Percentiles rank a stretch among this genome's conserved stretches.
These are phyloP conservation scores for Micractinium sp. DNA, from an alignment of 139 green algal genomes.

Conservation along the genomic window DNA sequence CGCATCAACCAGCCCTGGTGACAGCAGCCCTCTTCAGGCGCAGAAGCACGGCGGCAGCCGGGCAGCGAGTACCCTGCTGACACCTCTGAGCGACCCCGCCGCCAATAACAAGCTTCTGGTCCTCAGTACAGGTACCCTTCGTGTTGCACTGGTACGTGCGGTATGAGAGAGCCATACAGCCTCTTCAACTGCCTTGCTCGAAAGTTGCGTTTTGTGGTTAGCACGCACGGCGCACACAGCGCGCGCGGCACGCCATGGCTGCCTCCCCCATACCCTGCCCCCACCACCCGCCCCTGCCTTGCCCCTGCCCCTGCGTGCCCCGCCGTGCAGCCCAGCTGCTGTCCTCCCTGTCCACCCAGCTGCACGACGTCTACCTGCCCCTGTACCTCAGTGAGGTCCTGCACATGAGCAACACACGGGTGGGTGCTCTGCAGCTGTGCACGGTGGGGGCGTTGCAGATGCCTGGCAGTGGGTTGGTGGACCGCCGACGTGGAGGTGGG, in stretches of 20 bases:
- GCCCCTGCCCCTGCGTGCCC: no score
- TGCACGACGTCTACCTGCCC: slow-evolving; percentile 90
- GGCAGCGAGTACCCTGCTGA: not conserved
- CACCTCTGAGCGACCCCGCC: slow-evolving; percentile 47
- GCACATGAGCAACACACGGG: slow-evolving; percentile 68
- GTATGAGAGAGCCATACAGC: not conserved
- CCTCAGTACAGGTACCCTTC: slow-evolving; percentile 44
- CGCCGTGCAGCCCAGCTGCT: slow-evolving; percentile 68
- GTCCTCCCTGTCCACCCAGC: slow-evolving; percentile 83
- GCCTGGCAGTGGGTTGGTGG: no score
- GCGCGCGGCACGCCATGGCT: not conserved
- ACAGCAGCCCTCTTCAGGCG: no score
- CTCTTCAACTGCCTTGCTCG: not conserved
- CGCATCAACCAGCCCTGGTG: no score
- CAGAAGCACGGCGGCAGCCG: no score
- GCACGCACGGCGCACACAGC: not conserved
- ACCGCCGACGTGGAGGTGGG: no score
- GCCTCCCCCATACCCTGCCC: not conserved
- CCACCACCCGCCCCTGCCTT: no score
- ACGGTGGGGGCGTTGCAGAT: no score
- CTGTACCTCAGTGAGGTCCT: slow-evolving; percentile 87
- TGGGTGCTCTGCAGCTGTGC: no score
- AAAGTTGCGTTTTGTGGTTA: not conserved
- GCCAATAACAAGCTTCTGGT: slow-evolving; percentile 73
- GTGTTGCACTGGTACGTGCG: no score